Base-by-base conservation (phyloP, 1,284 basidiomycete species). In the Cryptococcus jaspeensis region DNA sequence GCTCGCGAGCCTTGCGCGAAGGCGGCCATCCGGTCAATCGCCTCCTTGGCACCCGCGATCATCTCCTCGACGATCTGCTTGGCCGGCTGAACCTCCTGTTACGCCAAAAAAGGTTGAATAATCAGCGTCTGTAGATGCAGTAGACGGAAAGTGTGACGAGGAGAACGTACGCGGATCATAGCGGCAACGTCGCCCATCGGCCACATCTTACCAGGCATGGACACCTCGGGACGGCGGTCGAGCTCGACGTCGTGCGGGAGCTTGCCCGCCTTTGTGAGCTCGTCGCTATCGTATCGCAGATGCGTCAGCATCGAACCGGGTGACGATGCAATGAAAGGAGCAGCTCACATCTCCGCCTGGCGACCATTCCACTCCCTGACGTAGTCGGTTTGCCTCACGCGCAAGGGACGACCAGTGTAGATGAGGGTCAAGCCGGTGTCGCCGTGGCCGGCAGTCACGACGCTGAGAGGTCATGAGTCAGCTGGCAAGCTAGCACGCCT, bases 371-470 rank as follows among this genome's bases (percentile, higher is more conserved):
- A 90, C 59, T 87, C 83, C 32, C 85, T 85, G 58, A 92, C 83
- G 72, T 91, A 93, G 20, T 87, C 84, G 11, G 89, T 91, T 72
- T 85, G 85, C 64, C 85, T 80, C 23, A 94, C 88, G 42, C 91
- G 85, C 64, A 96, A 79, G 12, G 92, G 93, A 32, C 92, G 85
- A 22, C 92, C 92, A 53, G 87, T 89, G 79, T 86, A 93, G 69
- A 94, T 93, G 47, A 92, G 72, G 7, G 92, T 92, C 11, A 85
- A 85, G 72, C 89, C 89, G 55, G 73, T 63, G 59, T 77, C 75
- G 11, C 73, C 75, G 54, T 72, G 71, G 54, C 67, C 74, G 16
- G 78, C 78, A 9, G 66, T 56, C 28, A 76, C 50, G 56, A 79
- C 73, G 11, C 66, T 68, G 32, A 40, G 16, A n/a, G 28, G 4